Base-by-base conservation (phyloP, 345 rosid genomes). In the Eucalyptus marginata region DNA sequence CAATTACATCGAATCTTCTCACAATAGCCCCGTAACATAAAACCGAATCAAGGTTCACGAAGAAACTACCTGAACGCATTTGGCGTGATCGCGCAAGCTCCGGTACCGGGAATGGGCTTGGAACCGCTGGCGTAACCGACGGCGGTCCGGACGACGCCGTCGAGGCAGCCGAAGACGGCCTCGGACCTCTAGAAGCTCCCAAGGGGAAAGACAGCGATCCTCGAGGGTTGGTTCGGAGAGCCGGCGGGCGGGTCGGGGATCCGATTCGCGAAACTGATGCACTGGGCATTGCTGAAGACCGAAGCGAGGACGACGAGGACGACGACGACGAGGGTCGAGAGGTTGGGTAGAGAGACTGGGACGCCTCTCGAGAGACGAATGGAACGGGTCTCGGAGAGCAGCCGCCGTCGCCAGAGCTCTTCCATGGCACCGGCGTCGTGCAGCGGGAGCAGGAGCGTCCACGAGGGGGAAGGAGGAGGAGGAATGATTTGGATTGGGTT, bases 151-250 rank as follows among this genome's bases (percentile, higher is more conserved):
- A 96, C 93, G 49, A 96, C 97, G 86, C 99, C 99, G 36, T 94
- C 84, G 80, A 95, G 90, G 93, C 99, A 97, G 0, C 99, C 99
- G 89, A 97, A 97, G 12, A 93, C 96, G 6, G 99, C 96, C 86
- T 97, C 99, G 44, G 99, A 96, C 92, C 99, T 92, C 99, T 96
- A 97, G 96, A 97, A 97, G 94, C 99, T 93, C 3, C 99, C 99
- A 8, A 97, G 96, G 31, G 99, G 93, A 58, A 97, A 97, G 76
- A 97, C 97, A 22, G 99, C 99, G 2, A 92, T 91, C 88, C 92
- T 94, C 10, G 91, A 84, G 2, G 92, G 93, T 13, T 86, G 95
- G 76, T 92, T 93, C 6, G 95, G 91, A 7, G 92, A 90, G 50
- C 92, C 93, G 31, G 51, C 87, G 14, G 90, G 29, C 46, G 92